Conservation (phyloP, 116 monocot species). For the Trichopus zeylanicus region DNA sequence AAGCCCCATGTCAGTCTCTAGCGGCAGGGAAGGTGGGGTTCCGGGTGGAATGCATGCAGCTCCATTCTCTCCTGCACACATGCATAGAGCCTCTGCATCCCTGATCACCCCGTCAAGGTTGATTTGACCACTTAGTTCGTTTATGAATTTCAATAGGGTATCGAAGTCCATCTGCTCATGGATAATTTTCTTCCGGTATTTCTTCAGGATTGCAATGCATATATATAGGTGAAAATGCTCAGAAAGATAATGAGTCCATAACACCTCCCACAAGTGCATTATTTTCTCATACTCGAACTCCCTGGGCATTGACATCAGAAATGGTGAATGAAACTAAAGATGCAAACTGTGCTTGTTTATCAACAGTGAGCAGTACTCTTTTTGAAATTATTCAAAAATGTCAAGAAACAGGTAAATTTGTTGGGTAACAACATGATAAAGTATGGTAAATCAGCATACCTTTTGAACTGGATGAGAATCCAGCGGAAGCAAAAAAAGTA, state of each 20-base stretch:
- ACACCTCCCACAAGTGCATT: constrained; percentile 92
- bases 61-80: constrained; percentile 72
- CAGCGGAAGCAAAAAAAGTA: constrained; percentile 98
- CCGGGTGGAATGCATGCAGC: constrained; percentile 89
- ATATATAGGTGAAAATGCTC: constrained; percentile 94
- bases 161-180: constrained; percentile 92
- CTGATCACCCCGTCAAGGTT: constrained; percentile 50
- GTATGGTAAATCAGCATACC: constrained; percentile 34
- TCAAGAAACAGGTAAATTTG: too few relatives aligned
- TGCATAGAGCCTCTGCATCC: constrained; percentile 82
- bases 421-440: too few relatives aligned
- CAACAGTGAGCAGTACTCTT: too few relatives aligned
- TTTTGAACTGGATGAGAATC: constrained; percentile 99
- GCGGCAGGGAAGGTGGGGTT: constrained; percentile 81
- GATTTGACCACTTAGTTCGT: constrained; percentile 76
- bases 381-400: too few relatives aligned
- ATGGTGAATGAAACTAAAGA: too few relatives aligned
- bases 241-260: constrained; percentile 83
- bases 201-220: constrained; percentile 82
- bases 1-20: constrained; percentile 24
- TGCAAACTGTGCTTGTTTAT: too few relatives aligned
- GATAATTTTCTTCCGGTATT: constrained; percentile 52
- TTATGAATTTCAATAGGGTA: constrained; percentile 87
- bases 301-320: constrained; percentile 19
- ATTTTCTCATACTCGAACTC: constrained; percentile 77